Percentiles rank a stretch among this genome's conserved stretches.
phyloP scores from a whole-genome alignment of 352 stramenopile species.

The Pythium scleroteichum region DNA sequence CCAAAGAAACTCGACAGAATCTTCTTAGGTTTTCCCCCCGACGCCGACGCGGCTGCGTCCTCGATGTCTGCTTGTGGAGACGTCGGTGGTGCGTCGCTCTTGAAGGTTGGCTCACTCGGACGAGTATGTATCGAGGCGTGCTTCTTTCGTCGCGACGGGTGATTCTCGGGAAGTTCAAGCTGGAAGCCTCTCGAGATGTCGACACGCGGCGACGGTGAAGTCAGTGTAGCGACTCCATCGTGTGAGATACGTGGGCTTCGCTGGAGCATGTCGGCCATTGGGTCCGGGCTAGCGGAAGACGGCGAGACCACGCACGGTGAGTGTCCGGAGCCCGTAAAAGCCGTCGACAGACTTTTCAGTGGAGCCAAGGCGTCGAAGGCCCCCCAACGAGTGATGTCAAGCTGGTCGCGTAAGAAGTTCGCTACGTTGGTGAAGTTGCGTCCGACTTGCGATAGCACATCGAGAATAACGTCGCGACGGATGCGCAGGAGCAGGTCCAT shows the following conservation, averaged over 20 bases:
- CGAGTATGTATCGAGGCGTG: conserved; percentile 7
- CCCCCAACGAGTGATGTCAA: conserved; percentile 69
- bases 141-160: conserved; percentile 47
- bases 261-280: conserved; percentile 21
- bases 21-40: conserved; percentile 14
- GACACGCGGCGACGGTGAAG: not conserved
- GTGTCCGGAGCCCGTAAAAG: conserved; percentile 25
- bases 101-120: conserved; percentile 1
- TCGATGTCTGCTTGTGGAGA: conserved; percentile 20
- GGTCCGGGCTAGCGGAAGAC: conserved; percentile 9
- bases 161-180: conserved; percentile 44
- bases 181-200: conserved; percentile 41
- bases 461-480: conserved; percentile 75
- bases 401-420: conserved; percentile 79
- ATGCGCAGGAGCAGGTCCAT: conserved; percentile 72
- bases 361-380: conserved; percentile 68
- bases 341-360: conserved; percentile 48
- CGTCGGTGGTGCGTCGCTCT: conserved; percentile 1
- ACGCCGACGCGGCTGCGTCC: not conserved
- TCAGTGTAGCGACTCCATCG: not conserved
- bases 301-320: not conserved
- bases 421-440: conserved; percentile 88
- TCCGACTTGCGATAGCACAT: conserved; percentile 82
- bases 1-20: conserved; percentile 5
- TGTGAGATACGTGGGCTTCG: conserved; percentile 23